Conservation (phyloP, 2,329 filamentous ascomycete genomes). For the Phaeosphaeria sp. region DNA sequence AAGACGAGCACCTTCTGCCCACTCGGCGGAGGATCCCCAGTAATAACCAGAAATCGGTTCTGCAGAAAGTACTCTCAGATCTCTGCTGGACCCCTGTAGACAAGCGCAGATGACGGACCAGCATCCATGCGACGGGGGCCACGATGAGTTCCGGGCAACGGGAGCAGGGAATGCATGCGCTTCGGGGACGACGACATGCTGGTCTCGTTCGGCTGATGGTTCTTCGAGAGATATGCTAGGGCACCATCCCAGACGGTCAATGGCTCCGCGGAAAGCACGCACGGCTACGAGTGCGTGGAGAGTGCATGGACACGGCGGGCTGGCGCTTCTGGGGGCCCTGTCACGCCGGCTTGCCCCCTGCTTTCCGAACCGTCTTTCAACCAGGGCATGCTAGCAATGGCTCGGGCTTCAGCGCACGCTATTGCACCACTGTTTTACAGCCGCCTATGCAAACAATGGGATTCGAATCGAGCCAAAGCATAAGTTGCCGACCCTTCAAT, state of each 20-base stretch:
- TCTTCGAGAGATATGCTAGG: constrained; percentile 42
- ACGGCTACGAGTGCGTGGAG: constrained; percentile 34
- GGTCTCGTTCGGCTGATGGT: constrained; percentile 51
- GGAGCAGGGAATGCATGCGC: constrained; percentile 42
- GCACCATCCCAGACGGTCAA: constrained; percentile 39
- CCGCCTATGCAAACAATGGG: constrained; percentile 27
- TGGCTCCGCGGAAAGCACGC: constrained; percentile 45
- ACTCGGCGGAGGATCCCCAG: constrained; percentile 47
- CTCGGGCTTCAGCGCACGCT: constrained; percentile 24
- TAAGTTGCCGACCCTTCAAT: constrained; percentile 22
- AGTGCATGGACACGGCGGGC: constrained; percentile 33
- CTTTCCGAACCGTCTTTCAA: constrained; percentile 35
- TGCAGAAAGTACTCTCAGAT: constrained; percentile 43
- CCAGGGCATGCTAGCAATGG: constrained; percentile 29
- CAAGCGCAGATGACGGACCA: constrained; percentile 47
- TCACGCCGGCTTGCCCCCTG: constrained; percentile 32
- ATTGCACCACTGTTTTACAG: constrained; percentile 36
- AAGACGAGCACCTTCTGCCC: constrained; percentile 33
- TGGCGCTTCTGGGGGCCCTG: constrained; percentile 34
- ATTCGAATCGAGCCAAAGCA: constrained; percentile 26
- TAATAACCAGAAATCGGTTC: constrained; percentile 49
- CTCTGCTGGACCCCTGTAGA: constrained; percentile 41
- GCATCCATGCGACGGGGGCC: constrained; percentile 46
- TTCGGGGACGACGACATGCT: constrained; percentile 44
- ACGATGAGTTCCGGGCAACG: constrained; percentile 45